Conservation (phyloP, 1,284 basidiomycete species). For the Sanguinoderma infundibulare region DNA sequence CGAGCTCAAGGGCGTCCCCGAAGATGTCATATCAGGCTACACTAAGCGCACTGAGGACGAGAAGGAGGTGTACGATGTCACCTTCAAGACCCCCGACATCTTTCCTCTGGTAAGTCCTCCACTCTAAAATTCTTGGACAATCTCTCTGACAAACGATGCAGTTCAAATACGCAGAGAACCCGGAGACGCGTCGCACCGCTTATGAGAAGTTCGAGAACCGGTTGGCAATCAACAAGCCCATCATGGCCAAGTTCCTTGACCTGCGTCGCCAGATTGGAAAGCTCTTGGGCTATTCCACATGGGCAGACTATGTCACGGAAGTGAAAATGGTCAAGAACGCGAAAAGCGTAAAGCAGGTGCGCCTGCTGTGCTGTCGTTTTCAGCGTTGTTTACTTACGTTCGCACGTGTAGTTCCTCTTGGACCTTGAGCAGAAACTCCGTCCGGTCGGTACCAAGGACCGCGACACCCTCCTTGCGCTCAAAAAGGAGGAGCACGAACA, state of each 20-base stretch:
- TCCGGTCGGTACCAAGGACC: constrained; percentile 72
- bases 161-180: constrained; percentile 80
- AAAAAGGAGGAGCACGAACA: constrained; percentile 73
- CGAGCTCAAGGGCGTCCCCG: constrained; percentile 79
- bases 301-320: constrained; percentile 83
- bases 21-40: constrained; percentile 78
- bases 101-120: constrained; percentile 65
- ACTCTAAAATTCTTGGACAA: background rate
- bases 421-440: constrained; percentile 77
- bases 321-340: constrained; percentile 84
- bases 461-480: constrained; percentile 65
- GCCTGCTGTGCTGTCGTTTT: constrained; percentile 4
- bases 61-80: constrained; percentile 68
- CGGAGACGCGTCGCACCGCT: constrained; percentile 68
- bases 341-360: constrained; percentile 56
- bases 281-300: constrained; percentile 75
- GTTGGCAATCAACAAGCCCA: constrained; percentile 68
- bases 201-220: constrained; percentile 71
- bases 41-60: constrained; percentile 60
- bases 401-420: constrained; percentile 56
- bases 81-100: constrained; percentile 78
- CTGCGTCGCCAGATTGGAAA: constrained; percentile 71
- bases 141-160: constrained; percentile 31
- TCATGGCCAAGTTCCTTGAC: constrained; percentile 67
- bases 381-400: background rate